These are phyloP conservation scores for Nigrospora osmanthi DNA, from an alignment of 2,329 filamentous ascomycete species.

Conservation along the genomic window DNA sequence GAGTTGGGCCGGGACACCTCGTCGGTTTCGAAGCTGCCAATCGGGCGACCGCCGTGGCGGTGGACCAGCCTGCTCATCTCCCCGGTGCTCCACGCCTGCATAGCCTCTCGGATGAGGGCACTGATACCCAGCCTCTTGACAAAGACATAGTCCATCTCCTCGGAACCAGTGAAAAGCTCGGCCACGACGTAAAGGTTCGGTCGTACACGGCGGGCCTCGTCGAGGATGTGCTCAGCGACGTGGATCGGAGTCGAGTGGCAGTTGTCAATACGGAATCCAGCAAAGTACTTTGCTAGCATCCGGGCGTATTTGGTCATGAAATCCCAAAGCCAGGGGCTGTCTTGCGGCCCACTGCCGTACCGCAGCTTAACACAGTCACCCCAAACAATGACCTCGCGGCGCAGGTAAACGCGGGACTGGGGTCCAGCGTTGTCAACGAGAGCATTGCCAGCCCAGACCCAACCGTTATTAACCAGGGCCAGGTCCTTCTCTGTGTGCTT, in stretches of 20 bases:
- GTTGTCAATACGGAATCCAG: constrained; percentile 94
- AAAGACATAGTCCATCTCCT: constrained; percentile 94
- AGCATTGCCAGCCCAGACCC: constrained; percentile 97
- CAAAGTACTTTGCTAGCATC: constrained; percentile 89
- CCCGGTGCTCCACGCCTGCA: constrained; percentile 95
- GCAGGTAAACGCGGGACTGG: constrained; percentile 84
- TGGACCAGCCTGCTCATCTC: constrained; percentile 92
- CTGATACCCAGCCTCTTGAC: constrained; percentile 88
- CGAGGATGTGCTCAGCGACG: constrained; percentile 89
- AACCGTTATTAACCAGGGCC: constrained; percentile 89
- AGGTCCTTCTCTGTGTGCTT: constrained; percentile 70
- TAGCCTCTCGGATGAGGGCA: constrained; percentile 89
- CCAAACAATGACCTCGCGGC: constrained; percentile 95
- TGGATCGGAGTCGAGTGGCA: constrained; percentile 93
- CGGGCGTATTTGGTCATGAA: constrained; percentile 91
- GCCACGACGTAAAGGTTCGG: constrained; percentile 88
- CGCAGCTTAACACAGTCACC: constrained; percentile 96
- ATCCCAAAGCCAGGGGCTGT: constrained; percentile 92
- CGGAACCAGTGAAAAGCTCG: constrained; percentile 90
- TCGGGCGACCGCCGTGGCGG: constrained; percentile 84
- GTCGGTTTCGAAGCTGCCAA: constrained; percentile 95
- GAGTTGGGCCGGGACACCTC: constrained; percentile 61
- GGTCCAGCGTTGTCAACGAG: constrained; percentile 90
- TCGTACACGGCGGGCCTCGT: constrained; percentile 81
- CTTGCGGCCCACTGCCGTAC: constrained; percentile 71